These are phyloP conservation scores for Fusarium subtropicale DNA, from an alignment of 2,329 filamentous ascomycete genomes.

Conservation along the genomic window DNA sequence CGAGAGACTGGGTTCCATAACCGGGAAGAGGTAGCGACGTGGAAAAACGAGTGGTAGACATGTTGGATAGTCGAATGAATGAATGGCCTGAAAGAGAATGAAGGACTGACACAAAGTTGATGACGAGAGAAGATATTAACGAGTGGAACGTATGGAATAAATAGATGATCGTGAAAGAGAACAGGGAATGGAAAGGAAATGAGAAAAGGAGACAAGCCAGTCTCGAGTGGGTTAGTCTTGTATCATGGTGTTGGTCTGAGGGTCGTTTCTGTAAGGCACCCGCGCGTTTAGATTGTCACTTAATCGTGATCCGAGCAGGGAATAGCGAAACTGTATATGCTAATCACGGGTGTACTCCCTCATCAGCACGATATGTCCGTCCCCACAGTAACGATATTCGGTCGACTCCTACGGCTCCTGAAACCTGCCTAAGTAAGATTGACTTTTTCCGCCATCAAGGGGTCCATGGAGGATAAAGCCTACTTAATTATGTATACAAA, in stretches of 20 bases:
- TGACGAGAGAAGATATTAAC: not conserved
- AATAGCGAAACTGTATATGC: no score
- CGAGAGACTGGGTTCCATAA: not conserved
- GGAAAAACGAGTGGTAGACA: slow-evolving; percentile 15
- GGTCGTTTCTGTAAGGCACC: not conserved
- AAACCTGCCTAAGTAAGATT: no score
- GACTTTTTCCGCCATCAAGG: no score
- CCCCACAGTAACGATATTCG: no score
- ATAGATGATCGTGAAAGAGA: not conserved
- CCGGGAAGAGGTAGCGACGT: slow-evolving; percentile 2
- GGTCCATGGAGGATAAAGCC: no score
- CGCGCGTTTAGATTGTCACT: not conserved
- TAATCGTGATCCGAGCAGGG: not conserved
- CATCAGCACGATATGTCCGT: no score
- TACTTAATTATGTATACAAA: no score
- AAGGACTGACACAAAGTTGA: not conserved
- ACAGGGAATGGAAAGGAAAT: slow-evolving; percentile 12
- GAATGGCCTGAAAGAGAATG: not conserved
- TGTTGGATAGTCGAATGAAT: not conserved
- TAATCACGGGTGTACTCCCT: no score
- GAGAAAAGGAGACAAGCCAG: slow-evolving; percentile 11
- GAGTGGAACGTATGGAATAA: not conserved
- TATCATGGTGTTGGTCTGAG: not conserved
- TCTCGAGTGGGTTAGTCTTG: not conserved
- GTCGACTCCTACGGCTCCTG: no score